Base-by-base conservation (phyloP, 208 protist species). In the Leishmania major region DNA sequence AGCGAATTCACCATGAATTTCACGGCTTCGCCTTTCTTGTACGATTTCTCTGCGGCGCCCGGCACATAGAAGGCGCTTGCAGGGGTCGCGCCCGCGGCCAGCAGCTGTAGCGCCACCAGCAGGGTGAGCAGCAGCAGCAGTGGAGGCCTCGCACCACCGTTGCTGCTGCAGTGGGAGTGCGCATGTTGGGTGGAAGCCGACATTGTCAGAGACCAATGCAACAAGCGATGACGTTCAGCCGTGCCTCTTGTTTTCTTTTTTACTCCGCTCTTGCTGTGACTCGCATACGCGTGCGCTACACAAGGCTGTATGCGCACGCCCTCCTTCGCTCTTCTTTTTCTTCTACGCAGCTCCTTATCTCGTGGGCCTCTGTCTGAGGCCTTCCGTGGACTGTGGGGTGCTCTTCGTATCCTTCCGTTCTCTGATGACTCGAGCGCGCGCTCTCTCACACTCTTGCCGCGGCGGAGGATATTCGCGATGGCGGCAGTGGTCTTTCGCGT, bases 1-100 rank as follows among this genome's bases (percentile, higher is more conserved):
- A 96, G 78, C 0, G 94, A 90, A 75, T 96, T 96, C 43, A 94
- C 94, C 60, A 76, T 81, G 62, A 97, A 89, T 4, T 49, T 37
- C 10, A 97, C 89, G 0, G 59, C 47, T 1, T 90, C 91, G 37
- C 81, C 88, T 5, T 81, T 73, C 7, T 80, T 49, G 85, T 97
- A 94, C 59, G 92, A 89, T 37, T 35, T 87, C 1, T 93, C 91
- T 17, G 83, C 80, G 31, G 90, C 71, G 1, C 91, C 90, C 1
- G 93, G 93, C 45, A 96, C 88, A 73, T 95, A 96, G 74, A 92
- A 91, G 53, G 85, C 89, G 35, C 51, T 8, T 59, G 40, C 79
- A 19, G 74, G 74, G 15, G 62, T 49, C 8, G 84, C 22, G 45
- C 60, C 3, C 11, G 71, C 8, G 7, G 71, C 15, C 51, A 84